These are phyloP conservation scores for Tulasnella sp. DNA, from an alignment of 768 basidiomycete genomes.

Conservation along the genomic window DNA sequence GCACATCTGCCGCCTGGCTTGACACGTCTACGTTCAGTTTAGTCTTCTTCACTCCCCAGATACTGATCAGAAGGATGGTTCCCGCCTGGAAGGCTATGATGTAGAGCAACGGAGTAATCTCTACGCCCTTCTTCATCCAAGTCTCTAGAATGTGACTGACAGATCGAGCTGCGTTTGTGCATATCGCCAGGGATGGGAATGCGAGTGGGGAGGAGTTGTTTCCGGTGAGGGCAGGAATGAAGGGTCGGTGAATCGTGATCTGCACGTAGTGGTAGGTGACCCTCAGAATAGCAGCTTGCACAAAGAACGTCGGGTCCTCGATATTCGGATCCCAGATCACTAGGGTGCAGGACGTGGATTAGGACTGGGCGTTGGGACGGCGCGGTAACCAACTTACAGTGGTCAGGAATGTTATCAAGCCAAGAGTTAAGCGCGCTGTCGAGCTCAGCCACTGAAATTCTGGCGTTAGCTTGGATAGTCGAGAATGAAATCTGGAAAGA, in stretches of 20 bases:
- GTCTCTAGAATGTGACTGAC: constrained; percentile 63
- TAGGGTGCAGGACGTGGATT: constrained; percentile 26
- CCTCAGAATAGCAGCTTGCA: constrained; percentile 53
- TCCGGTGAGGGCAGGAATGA: constrained; percentile 46
- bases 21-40: constrained; percentile 39
- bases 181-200: constrained; percentile 66
- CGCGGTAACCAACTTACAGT: constrained; percentile 36
- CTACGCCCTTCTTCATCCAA: constrained; percentile 34
- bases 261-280: constrained; percentile 59
- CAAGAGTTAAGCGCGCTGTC: constrained; percentile 65
- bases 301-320: constrained; percentile 42
- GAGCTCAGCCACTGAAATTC: constrained; percentile 47
- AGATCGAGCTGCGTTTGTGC: constrained; percentile 73
- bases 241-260: constrained; percentile 70
- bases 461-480: neutral
- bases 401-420: constrained; percentile 58
- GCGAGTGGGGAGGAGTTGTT: constrained; percentile 42
- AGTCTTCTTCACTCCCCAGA: constrained; percentile 52
- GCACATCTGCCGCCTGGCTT: constrained; percentile 52
- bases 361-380: neutral
- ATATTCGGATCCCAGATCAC: constrained; percentile 53
- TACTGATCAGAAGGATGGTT: constrained; percentile 55
- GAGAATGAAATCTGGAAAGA: neutral
- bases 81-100: constrained; percentile 42
- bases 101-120: constrained; percentile 32